Percentiles rank a stretch among this genome's conserved stretches.
Evolutionary conservation across 257 asterid species (phyloP).

Genomic region (Knoxia roxburghii): DNA sequence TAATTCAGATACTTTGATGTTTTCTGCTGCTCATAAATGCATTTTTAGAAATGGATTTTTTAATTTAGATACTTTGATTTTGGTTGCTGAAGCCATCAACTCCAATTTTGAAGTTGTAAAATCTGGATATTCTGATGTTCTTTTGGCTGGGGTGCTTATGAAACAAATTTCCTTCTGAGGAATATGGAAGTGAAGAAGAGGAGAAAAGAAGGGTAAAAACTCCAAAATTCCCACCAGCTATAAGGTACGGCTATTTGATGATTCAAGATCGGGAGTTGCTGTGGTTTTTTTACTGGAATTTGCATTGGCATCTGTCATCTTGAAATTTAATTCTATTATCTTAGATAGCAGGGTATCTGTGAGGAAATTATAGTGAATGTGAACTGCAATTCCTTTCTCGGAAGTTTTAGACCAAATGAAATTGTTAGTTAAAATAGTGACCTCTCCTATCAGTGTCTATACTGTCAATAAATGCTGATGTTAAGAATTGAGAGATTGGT

Average conservation of each 20-base stretch:
- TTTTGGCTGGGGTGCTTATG: conserved; percentile 40
- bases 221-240: too few relatives aligned
- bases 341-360: too few relatives aligned
- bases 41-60: too few relatives aligned
- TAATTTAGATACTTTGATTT: too few relatives aligned
- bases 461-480: not conserved
- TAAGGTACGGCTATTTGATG: not conserved
- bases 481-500: not conserved
- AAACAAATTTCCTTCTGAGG: conserved; percentile 67
- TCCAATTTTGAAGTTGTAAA: conserved; percentile 41
- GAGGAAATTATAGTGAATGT: not conserved
- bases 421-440: not conserved
- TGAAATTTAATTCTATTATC: too few relatives aligned
- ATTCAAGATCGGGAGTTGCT: too few relatives aligned
- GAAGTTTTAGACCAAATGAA: not conserved
- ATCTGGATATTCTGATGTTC: conserved; percentile 37
- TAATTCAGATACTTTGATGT: not conserved
- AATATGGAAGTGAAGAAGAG: conserved; percentile 99
- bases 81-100: conserved; percentile 66
- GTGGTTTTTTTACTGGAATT: too few relatives aligned
- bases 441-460: not conserved
- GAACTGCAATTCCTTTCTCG: not conserved
- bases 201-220: too few relatives aligned
- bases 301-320: too few relatives aligned
- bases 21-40: too few relatives aligned